Conservation (phyloP, 768 basidiomycete genomes). For the Zangia roseola region DNA sequence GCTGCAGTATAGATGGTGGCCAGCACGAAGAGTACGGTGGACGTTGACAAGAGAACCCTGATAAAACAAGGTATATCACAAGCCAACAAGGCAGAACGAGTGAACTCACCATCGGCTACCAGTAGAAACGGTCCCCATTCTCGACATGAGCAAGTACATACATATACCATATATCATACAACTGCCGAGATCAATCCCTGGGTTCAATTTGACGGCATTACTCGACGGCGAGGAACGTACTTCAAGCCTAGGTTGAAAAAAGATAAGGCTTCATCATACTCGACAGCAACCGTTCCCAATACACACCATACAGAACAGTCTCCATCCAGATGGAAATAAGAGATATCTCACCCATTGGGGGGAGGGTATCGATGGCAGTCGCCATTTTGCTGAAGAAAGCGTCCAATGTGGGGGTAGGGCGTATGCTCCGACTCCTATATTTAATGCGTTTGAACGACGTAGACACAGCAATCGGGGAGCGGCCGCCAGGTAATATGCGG, state of each 20-base stretch:
- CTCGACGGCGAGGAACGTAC: not conserved
- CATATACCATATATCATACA: constrained; percentile 14
- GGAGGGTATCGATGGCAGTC: not conserved
- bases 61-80: not conserved
- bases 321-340: constrained; percentile 16
- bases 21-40: constrained; percentile 13
- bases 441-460: not conserved
- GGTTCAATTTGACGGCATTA: not conserved
- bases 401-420: not conserved
- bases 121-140: not conserved
- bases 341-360: constrained; percentile 14
- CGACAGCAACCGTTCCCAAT: not conserved
- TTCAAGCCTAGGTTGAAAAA: constrained; percentile 8
- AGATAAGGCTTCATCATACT: too few relatives aligned
- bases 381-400: constrained; percentile 5
- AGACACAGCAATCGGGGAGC: not conserved
- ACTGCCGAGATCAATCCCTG: constrained; percentile 1
- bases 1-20: constrained; percentile 11
- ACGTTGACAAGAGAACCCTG: constrained; percentile 14
- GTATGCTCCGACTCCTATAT: not conserved
- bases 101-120: constrained; percentile 4
- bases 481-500: not conserved
- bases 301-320: constrained; percentile 18
- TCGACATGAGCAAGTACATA: constrained; percentile 13
- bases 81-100: too few relatives aligned